These are phyloP conservation scores for Silene latifolia DNA, from an alignment of 148 eudicot genomes.

Conservation along the genomic window DNA sequence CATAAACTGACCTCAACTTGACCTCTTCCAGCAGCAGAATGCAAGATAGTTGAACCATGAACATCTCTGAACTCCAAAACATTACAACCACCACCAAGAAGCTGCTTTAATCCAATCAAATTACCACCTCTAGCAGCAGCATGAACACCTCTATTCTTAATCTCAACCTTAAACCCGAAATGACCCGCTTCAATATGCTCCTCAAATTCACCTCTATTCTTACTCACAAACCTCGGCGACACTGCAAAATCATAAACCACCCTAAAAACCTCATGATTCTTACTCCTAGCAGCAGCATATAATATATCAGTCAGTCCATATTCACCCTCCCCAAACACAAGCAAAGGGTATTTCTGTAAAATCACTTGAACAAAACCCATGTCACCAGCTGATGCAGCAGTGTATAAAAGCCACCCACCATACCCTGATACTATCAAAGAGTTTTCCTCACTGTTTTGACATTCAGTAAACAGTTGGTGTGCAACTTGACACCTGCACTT, in stretches of 20 bases:
- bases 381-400: conserved; percentile 94
- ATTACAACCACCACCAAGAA: conserved; percentile 40
- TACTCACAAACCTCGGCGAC: conserved; percentile 62
- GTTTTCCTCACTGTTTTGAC: conserved; percentile 42
- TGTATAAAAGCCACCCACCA: conserved; percentile 95
- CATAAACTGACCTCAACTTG: conserved; percentile 69
- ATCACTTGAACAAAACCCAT: conserved; percentile 54
- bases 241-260: conserved; percentile 57
- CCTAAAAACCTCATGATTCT: conserved; percentile 63
- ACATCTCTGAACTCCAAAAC: conserved; percentile 64
- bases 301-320: conserved; percentile 87
- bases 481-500: conserved; percentile 67
- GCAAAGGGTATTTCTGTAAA: conserved; percentile 57
- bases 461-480: conserved; percentile 48
- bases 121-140: conserved; percentile 96
- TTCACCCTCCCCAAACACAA: conserved; percentile 96
- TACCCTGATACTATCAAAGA: conserved; percentile 66
- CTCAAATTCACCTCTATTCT: conserved; percentile 31
- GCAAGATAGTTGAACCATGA: conserved; percentile 66
- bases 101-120: conserved; percentile 59
- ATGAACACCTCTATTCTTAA: conserved; percentile 79
- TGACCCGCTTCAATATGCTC: conserved; percentile 52
- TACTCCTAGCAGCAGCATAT: conserved; percentile 91
- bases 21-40: conserved; percentile 87
- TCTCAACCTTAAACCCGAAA: conserved; percentile 61